Percentiles rank a stretch among this genome's conserved stretches.
Evolutionary conservation across 768 basidiomycete genomes (phyloP).

Genomic region (Boletus tylopilopsis): DNA sequence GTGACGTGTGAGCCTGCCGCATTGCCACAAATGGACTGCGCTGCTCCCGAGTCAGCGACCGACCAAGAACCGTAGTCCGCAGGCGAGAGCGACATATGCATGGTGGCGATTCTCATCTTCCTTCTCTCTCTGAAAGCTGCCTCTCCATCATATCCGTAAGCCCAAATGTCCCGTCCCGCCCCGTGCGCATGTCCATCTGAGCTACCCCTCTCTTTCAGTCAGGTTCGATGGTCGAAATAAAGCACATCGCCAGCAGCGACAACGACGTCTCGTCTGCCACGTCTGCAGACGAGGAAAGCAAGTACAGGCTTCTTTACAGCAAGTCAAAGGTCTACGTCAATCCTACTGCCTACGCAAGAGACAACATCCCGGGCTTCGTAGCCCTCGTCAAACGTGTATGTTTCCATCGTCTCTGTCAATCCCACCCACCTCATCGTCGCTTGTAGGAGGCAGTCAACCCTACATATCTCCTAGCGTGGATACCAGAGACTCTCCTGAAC

Average conservation of each 20-base stretch:
- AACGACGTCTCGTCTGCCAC: conserved; percentile 6
- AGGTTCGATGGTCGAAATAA: conserved; percentile 76
- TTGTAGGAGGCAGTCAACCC: conserved; percentile 70
- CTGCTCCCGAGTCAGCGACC: conserved; percentile 1
- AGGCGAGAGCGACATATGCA: conserved; percentile 16
- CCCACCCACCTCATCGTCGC: conserved; percentile 6
- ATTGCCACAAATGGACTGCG: conserved; percentile 26
- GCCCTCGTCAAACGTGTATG: conserved; percentile 85
- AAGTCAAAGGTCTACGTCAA: conserved; percentile 96
- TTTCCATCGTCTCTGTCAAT: conserved; percentile 12
- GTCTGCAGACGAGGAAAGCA: conserved; percentile 48
- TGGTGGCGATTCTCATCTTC: conserved; percentile 15
- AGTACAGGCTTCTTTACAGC: conserved; percentile 76
- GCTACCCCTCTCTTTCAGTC: conserved; percentile 28
- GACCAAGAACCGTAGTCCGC: conserved; percentile 2
- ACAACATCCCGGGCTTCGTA: conserved; percentile 93
- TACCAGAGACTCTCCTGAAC: conserved; percentile 81
- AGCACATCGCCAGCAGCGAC: conserved; percentile 33
- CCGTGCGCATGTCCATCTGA: conserved; percentile 1
- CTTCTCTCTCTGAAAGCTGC: conserved; percentile 41
- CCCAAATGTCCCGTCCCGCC: not conserved
- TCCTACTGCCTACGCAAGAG: conserved; percentile 85
- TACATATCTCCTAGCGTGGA: conserved; percentile 85
- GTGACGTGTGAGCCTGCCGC: too few species aligned
- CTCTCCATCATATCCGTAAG: conserved; percentile 49